Evolutionary conservation across 2,329 filamentous ascomycete species (phyloP), one percentile per base, ranked within the genome.

Genomic region (Aspergillus vadensis): DNA sequence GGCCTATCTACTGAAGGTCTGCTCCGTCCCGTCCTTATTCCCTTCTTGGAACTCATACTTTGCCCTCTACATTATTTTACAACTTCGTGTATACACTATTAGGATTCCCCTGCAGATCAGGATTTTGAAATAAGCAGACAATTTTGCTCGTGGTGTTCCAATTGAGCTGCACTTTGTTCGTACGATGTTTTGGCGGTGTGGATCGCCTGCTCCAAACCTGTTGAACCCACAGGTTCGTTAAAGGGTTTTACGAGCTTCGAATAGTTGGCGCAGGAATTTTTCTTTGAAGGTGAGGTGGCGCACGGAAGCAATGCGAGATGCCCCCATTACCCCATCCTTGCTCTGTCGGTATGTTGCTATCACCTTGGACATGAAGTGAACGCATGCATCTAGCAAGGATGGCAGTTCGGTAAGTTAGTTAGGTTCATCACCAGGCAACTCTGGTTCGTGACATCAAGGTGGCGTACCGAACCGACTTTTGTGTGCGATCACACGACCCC

Each of bases 1-100:
- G 77, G 55, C 74, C 77, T 15, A 76, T 79, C 52, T 79, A 79
- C 62, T 79, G 59, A 74, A 25, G 15, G 23, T 23, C 17, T 30
- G 10, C 27, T 21, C 21, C 41, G 15, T 17, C 9, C 9, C n/a
- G 14, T 38, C 12, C 38, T 23, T 17, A 23, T 49, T 30, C 21
- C 19, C 19, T 36, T 49, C 43, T 49, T 36, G 41, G 23, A 48
- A 25, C 1, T 56, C 30, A 47, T 56, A 25, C 23, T 56, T 32
- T 30, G 23, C n/a, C 15, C 25, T 23, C 25, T 55, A 55, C 38
- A 30, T 57, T 57, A 25, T 57, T 25, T 36, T 57, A 39, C 27
- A 27, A 38, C 19, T 19, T 53, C 15, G 30, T 39, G 41, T 50
- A 21, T 50, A 50, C 47, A 50, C 15, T 48, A 43, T 41, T 41